Base-by-base conservation (phyloP, 2,329 filamentous ascomycete species). In the Zasmidium cellare region DNA sequence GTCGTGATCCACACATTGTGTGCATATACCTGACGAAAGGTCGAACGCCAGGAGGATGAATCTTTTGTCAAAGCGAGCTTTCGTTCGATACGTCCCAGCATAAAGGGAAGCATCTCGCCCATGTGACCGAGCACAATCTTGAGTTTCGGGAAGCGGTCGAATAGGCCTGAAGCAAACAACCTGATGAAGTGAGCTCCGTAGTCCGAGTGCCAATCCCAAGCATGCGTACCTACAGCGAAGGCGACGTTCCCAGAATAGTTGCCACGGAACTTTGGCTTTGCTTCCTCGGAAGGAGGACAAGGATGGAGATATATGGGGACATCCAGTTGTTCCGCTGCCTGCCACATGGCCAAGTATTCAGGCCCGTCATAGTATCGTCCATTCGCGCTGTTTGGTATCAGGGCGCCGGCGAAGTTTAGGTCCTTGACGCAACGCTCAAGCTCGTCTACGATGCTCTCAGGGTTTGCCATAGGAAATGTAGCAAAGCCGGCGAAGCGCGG, bases 41-140 rank as follows among this genome's bases (percentile, higher is more conserved):
- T n/a, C n/a, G n/a, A n/a, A n/a, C n/a, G n/a, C n/a, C n/a, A n/a
- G n/a, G n/a, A n/a, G n/a, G n/a, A n/a, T n/a, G n/a, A n/a, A n/a
- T n/a, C n/a, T n/a, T n/a, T n/a, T n/a, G n/a, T n/a, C n/a, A n/a
- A n/a, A n/a, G n/a, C n/a, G n/a, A n/a, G n/a, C n/a, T n/a, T n/a
- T n/a, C n/a, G n/a, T n/a, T n/a, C 25, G 25, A 28, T 28, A 28
- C 82, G 74, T 48, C 83, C 77, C 12, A 85, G 69, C 71, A 80
- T 77, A 59, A 80, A 84, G 0, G 83, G 82, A 0, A 86, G 22
- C 73, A 81, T 76, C 69, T 83, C 81, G 9, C 80, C 80, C 74
- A 81, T 79, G 65, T 83, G 81, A 0, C 80, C 81, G 41, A 83
- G 69, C 1, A 84, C 68, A 31, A 85, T 71, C 61, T 83, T 83